Conservation (phyloP, 108 stramenopile genomes). For the Hondaea fermentalgiana region DNA sequence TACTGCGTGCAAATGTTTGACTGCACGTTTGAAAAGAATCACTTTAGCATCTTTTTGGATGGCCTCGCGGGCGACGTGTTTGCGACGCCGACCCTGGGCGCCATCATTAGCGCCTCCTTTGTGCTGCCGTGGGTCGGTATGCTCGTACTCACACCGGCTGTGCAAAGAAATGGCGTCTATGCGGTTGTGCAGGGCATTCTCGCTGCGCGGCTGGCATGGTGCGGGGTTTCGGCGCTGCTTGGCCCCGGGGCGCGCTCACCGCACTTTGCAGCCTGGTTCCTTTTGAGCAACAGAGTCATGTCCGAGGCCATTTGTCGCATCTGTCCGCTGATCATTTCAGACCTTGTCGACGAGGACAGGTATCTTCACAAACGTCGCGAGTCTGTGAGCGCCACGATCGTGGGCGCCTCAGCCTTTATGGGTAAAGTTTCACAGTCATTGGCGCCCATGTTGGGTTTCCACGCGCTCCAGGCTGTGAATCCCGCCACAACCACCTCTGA, state of each 20-base stretch:
- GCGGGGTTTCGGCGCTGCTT: neutral
- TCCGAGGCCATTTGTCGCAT: conserved; percentile 9
- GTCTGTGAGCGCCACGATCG: neutral
- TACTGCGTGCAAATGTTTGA: conserved; percentile 15
- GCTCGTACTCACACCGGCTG: neutral
- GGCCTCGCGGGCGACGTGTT: neutral
- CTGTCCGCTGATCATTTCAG: neutral
- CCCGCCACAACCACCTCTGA: too few relatives aligned
- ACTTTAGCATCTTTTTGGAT: conserved; percentile 17
- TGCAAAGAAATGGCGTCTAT: neutral
- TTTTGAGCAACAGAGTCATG: conserved; percentile 8
- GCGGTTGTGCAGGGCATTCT: neutral
- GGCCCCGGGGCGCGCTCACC: neutral
- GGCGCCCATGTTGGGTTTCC: conserved; percentile 21
- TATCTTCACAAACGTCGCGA: neutral
- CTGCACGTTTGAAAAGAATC: conserved; percentile 28
- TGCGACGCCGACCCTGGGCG: neutral
- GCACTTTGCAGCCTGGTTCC: neutral
- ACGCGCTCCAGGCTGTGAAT: neutral
- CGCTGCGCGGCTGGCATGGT: neutral
- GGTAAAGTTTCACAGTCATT: conserved; percentile 6
- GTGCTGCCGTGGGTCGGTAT: conserved; percentile 9
- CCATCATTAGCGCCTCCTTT: neutral
- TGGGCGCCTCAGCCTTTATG: neutral
- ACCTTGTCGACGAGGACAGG: conserved; percentile 20